These are phyloP conservation scores for Solanum bulbocastanum DNA, from an alignment of 257 asterid species.

Conservation along the genomic window DNA sequence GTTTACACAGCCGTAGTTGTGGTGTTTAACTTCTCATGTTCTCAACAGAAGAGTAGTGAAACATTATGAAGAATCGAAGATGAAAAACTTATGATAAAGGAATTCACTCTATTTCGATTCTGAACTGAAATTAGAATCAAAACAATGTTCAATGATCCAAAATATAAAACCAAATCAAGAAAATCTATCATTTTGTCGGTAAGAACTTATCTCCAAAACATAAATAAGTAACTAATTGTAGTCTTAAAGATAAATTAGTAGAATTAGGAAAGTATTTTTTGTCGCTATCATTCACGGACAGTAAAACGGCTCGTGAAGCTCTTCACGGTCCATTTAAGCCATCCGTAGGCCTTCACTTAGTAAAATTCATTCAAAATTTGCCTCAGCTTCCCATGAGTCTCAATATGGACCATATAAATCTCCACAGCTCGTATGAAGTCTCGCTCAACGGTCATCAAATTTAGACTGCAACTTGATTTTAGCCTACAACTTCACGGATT, in stretches of 20 bases:
- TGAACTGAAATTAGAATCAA: no score
- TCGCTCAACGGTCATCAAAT: no score
- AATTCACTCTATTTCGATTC: no score
- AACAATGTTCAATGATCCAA: not conserved
- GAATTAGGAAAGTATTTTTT: not conserved
- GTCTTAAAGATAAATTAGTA: no score
- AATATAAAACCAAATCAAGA: not conserved
- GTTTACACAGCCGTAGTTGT: no score
- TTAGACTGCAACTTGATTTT: no score
- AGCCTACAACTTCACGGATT: no score
- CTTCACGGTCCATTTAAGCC: not conserved
- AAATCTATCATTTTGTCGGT: not conserved
- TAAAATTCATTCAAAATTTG: no score
- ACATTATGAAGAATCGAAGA: not conserved
- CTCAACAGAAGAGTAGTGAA: not conserved
- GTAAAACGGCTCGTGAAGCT: not conserved
- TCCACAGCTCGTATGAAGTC: accelerated
- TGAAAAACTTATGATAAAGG: not conserved
- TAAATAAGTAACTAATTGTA: not conserved
- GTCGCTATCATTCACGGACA: not conserved
- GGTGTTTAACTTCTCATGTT: no score
- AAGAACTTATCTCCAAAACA: not conserved
- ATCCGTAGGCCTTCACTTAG: no score
- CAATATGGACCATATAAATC: no score
- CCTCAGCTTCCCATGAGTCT: no score